Conservation (phyloP, 306 rosid genomes). For the Delonix regia region DNA sequence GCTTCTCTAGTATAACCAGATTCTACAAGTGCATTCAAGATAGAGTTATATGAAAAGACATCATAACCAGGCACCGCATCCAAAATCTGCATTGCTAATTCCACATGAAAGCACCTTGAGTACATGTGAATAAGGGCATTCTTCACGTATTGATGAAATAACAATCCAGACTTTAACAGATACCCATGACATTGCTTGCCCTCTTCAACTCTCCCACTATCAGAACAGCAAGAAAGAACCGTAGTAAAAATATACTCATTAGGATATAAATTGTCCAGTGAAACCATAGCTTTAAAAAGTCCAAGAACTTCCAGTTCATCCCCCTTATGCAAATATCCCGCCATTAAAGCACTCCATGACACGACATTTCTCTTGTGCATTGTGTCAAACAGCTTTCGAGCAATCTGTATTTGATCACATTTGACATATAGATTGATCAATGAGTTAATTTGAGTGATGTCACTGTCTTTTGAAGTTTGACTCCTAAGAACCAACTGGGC, state of each 20-base stretch:
- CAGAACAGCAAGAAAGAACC: conserved; percentile 57
- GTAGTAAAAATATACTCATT: conserved; percentile 59
- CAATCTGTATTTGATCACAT: conserved; percentile 43
- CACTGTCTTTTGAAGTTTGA: conserved; percentile 29
- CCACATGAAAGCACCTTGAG: conserved; percentile 3
- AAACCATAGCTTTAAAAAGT: conserved; percentile 50
- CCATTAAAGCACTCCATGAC: conserved; percentile 66
- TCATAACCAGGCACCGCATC: conserved; percentile 43
- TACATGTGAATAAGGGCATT: conserved; percentile 70
- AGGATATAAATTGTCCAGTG: conserved; percentile 26
- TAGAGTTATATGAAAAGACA: conserved; percentile 53
- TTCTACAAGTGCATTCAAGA: conserved; percentile 53
- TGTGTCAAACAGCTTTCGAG: conserved; percentile 55
- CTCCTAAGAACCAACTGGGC: conserved; percentile 47
- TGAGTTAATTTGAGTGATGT: conserved; percentile 44
- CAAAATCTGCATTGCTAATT: conserved; percentile 38
- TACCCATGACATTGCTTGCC: conserved; percentile 69
- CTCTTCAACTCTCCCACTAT: conserved; percentile 54
- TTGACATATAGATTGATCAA: conserved; percentile 53
- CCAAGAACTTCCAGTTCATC: conserved; percentile 47
- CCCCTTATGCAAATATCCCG: conserved; percentile 58
- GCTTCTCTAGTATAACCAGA: conserved; percentile 45
- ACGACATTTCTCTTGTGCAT: conserved; percentile 58
- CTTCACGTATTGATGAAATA: conserved; percentile 53
- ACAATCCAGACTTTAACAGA: conserved; percentile 57